A percentile compares a stretch with the other conserved stretches of the same genome.
Conservation (phyloP, 768 basidiomycete species). For the Suillus sp. region DNA sequence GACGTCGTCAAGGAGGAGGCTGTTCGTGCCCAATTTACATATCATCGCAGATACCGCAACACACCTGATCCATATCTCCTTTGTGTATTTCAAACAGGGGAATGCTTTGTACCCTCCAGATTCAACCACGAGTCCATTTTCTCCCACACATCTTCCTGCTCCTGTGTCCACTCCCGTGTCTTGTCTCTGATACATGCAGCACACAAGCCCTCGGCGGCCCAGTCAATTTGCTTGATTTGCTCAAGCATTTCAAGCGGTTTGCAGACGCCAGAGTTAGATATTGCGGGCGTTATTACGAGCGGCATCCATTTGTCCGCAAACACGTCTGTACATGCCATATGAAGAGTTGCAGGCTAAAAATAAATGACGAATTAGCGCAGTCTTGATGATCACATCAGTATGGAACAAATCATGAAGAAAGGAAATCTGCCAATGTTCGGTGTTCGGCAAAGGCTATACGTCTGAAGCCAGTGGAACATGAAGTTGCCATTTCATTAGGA, state of each 20-base stretch:
- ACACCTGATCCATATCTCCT: slow-evolving; percentile 9
- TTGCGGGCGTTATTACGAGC: slow-evolving; percentile 66
- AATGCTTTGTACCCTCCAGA: slow-evolving; percentile 16
- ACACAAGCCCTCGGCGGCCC: slow-evolving; percentile 62
- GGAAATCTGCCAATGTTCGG: not conserved
- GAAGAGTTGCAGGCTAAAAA: slow-evolving; percentile 51
- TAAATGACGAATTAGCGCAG: not conserved
- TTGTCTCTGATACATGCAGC: slow-evolving; percentile 58
- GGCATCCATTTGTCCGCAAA: slow-evolving; percentile 75
- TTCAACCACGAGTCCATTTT: slow-evolving; percentile 61
- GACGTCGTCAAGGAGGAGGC: slow-evolving; percentile 13
- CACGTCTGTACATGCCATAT: slow-evolving; percentile 74
- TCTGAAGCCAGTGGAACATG: not conserved
- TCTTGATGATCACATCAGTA: not conserved
- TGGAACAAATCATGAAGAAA: not conserved
- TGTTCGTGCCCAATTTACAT: not conserved
- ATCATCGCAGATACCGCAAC: slow-evolving; percentile 11
- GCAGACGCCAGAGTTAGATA: slow-evolving; percentile 62
- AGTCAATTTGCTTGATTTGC: slow-evolving; percentile 57
- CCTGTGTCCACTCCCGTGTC: slow-evolving; percentile 63
- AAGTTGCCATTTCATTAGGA: not conserved
- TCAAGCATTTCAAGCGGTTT: slow-evolving; percentile 74
- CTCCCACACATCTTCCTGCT: slow-evolving; percentile 61
- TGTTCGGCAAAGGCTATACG: not conserved
- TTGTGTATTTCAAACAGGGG: slow-evolving; percentile 2